A percentile compares a stretch with the other conserved stretches of the same genome.
phyloP scores from a whole-genome alignment of 257 asterid genomes.

The Solanum pennellii region DNA sequence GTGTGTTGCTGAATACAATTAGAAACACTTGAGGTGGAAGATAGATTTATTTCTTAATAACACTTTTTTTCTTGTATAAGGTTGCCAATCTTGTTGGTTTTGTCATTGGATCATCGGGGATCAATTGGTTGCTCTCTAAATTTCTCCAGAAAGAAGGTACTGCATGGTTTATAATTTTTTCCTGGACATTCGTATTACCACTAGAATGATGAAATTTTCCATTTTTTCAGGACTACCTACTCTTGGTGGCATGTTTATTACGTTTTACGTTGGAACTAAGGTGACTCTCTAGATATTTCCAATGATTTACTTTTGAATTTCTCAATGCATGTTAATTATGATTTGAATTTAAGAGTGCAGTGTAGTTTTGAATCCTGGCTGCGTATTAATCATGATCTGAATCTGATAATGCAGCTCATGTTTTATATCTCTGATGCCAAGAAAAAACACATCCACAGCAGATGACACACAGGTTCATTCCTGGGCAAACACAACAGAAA shows the following conservation, averaged over 20 bases:
- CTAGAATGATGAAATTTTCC: conserved; percentile 1
- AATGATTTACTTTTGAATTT: neutral
- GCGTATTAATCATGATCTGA: conserved; percentile 7
- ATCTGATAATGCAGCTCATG: conserved; percentile 60
- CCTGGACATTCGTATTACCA: neutral
- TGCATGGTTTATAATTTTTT: neutral
- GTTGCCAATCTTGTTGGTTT: conserved; percentile 96
- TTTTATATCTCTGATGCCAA: conserved; percentile 77
- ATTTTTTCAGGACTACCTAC: conserved; percentile 56
- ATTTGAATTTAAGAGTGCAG: neutral
- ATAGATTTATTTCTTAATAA: neutral
- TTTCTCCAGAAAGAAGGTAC: conserved; percentile 64
- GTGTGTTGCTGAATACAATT: neutral
- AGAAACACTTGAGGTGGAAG: neutral
- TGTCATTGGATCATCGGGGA: conserved; percentile 94
- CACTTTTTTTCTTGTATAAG: conserved; percentile 27
- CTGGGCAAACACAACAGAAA: neutral
- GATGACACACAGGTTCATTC: neutral
- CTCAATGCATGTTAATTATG: conserved; percentile 7
- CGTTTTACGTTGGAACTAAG: conserved; percentile 93
- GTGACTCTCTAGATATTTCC: conserved; percentile 17
- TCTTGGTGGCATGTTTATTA: conserved; percentile 52
- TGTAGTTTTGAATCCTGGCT: neutral
- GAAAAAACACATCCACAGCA: conserved; percentile 15
- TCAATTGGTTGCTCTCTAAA: conserved; percentile 69